Evolutionary conservation across 1,139 yeast genomes (phyloP), one percentile per base, ranked within the genome.

Genomic region (Komagataea norvegica): DNA sequence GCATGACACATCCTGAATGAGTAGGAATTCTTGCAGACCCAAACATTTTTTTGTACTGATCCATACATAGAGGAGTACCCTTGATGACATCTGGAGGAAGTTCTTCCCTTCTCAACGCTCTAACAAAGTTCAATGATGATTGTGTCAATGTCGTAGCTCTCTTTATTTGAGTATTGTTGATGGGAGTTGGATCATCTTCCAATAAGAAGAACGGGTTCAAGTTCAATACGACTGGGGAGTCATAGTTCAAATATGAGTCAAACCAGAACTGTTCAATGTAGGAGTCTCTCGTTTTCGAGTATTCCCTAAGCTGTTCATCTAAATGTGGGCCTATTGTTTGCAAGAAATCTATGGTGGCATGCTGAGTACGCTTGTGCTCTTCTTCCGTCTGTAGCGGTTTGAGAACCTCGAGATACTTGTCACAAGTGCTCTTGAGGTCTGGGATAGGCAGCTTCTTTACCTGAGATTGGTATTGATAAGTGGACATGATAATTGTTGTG

Each of bases 241-340:
- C 96, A 57, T 84, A 84, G 59, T 79, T 80, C 47, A 87, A 68
- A 59, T 87, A 87, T 3, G 95, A 77, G 56, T 87, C 96, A 59
- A 79, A 86, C 96, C 96, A 87, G 59, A 87, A 87, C 58, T 87
- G 95, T 60, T 87, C 96, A 46, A 87, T 87, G 60, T 82, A 87
- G 8, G 93, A 80, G 38, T 84, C 76, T 49, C 88, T 67, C 15
- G 74, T 62, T 41, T 74, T 67, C 9, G 86, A 70, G 52, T 83
- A 85, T 38, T 74, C 74, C 33, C 77, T 63, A 33, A 86, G 69
- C 51, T 77, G 79, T 24, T 72, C 64, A 48, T 83, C 86, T 47
- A 87, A 68, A 40, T 72, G 67, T 22, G 77, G 72, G 6, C 89
- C 87, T 11, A 71, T 72, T 30, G 71, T 58, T 38, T 69, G 61